phyloP scores from a whole-genome alignment of 805 yeast genomes.

The Ogataea pini region DNA sequence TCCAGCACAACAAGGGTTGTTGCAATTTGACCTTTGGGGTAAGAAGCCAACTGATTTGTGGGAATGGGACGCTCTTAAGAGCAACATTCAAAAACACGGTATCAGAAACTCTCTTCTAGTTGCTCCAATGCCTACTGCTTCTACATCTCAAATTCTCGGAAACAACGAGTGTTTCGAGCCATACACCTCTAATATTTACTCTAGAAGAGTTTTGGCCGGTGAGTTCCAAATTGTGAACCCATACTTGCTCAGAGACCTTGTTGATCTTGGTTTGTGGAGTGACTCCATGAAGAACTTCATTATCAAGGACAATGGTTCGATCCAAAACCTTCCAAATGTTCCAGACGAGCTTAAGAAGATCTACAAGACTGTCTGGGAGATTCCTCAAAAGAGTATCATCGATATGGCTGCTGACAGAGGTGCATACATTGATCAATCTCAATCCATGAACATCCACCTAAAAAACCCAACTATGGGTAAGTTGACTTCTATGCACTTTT shows the following conservation, averaged over 20 bases:
- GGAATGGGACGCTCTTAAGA: slow-evolving; percentile 60
- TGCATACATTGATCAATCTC: slow-evolving; percentile 87
- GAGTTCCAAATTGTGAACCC: slow-evolving; percentile 66
- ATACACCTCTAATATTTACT: slow-evolving; percentile 60
- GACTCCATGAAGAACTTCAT: slow-evolving; percentile 58
- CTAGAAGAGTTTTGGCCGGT: slow-evolving; percentile 63
- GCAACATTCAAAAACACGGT: slow-evolving; percentile 49
- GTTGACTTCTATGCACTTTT: slow-evolving; percentile 96
- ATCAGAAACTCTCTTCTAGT: slow-evolving; percentile 59
- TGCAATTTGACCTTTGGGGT: slow-evolving; percentile 60
- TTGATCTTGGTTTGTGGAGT: slow-evolving; percentile 59
- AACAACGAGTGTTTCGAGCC: slow-evolving; percentile 66
- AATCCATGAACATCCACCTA: slow-evolving; percentile 88
- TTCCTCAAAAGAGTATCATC: slow-evolving; percentile 57
- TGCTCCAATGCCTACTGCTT: slow-evolving; percentile 71
- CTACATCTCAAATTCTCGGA: slow-evolving; percentile 63
- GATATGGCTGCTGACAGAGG: slow-evolving; percentile 76
- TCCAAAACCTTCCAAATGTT: slow-evolving; percentile 54
- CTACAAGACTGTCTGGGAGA: slow-evolving; percentile 65
- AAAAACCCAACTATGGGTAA: slow-evolving; percentile 96
- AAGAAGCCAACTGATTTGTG: slow-evolving; percentile 58
- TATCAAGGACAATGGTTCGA: slow-evolving; percentile 57
- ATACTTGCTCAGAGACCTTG: slow-evolving; percentile 56
- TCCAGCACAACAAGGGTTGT: slow-evolving; percentile 58
- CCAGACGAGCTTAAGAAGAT: slow-evolving; percentile 55